phyloP scores from a whole-genome alignment of 2,329 filamentous ascomycete genomes.

The Emergomyces pasteurianus region DNA sequence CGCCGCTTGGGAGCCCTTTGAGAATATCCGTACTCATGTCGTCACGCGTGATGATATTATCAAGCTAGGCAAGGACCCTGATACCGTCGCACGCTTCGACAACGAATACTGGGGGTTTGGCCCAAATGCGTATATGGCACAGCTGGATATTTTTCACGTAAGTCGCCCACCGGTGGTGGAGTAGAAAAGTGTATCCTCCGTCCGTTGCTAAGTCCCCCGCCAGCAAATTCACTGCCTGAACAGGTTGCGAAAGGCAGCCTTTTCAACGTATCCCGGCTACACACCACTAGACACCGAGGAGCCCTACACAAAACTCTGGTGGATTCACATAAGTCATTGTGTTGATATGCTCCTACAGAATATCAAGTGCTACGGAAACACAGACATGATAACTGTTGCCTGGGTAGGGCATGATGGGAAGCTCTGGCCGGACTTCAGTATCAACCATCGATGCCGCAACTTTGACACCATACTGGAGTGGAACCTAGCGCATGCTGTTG shows the following conservation, averaged over 20 bases:
- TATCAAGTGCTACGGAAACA: conserved; percentile 21
- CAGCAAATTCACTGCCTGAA: conserved; percentile 26
- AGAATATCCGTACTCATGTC: conserved; percentile 13
- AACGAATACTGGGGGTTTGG: conserved; percentile 21
- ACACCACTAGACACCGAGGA: conserved; percentile 5
- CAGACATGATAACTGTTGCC: conserved; percentile 22
- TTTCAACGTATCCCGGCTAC: conserved; percentile 11
- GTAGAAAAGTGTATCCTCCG: too few relatives aligned
- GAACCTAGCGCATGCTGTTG: conserved; percentile 8
- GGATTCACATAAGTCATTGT: conserved; percentile 25
- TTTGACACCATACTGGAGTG: conserved; percentile 13
- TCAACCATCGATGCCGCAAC: conserved; percentile 22
- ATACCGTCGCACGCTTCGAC: conserved; percentile 7
- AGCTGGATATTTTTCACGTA: conserved; percentile 29
- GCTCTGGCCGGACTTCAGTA: conserved; percentile 23
- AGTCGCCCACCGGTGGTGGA: not conserved
- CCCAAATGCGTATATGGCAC: conserved; percentile 21
- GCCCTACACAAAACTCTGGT: conserved; percentile 4
- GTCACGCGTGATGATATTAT: conserved; percentile 18
- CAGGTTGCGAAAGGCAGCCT: conserved; percentile 18
- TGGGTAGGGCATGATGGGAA: conserved; percentile 21
- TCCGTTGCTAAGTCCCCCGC: not conserved
- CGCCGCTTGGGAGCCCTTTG: conserved; percentile 20
- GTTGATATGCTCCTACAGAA: conserved; percentile 25
- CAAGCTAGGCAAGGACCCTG: conserved; percentile 22